Conservation (phyloP, 495 filamentous ascomycete genomes). For the Amniculicola lignicola region DNA sequence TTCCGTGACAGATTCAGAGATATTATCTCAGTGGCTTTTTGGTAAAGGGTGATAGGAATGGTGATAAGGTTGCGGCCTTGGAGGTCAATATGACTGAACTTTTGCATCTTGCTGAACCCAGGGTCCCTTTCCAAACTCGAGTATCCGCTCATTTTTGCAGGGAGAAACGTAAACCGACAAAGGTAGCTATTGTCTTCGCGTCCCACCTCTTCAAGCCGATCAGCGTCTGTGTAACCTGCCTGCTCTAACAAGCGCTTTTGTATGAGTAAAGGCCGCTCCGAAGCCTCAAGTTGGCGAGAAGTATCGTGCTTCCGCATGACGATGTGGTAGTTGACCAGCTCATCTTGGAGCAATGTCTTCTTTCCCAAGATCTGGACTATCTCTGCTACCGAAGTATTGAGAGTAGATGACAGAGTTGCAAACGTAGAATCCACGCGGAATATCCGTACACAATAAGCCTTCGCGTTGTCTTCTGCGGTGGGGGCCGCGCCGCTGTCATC, state of each 20-base stretch:
- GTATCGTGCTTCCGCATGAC: constrained; percentile 90
- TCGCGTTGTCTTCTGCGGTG: constrained; percentile 59
- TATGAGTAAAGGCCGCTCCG: constrained; percentile 82
- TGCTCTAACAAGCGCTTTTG: constrained; percentile 92
- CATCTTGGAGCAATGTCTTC: constrained; percentile 88
- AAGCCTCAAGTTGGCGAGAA: constrained; percentile 70
- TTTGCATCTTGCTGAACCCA: constrained; percentile 74
- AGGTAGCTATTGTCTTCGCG: constrained; percentile 97
- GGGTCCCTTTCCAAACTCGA: constrained; percentile 71
- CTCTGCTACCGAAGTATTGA: constrained; percentile 80
- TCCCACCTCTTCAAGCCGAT: constrained; percentile 91
- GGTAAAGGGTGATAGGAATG: constrained; percentile 91
- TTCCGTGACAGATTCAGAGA: constrained; percentile 91
- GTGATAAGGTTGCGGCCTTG: constrained; percentile 88
- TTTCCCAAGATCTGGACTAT: constrained; percentile 78
- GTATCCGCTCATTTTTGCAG: constrained; percentile 81
- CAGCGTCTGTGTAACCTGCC: constrained; percentile 82
- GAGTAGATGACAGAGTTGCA: constrained; percentile 74
- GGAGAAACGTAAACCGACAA: constrained; percentile 90
- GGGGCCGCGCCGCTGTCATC: constrained; percentile 51
- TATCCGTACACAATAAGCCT: constrained; percentile 86
- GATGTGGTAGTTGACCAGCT: constrained; percentile 89
- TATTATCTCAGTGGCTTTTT: constrained; percentile 87
- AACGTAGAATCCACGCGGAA: constrained; percentile 93
- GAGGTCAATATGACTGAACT: constrained; percentile 90